Conservation (phyloP, 805 yeast genomes). For the Pichia pseudocactophila region DNA sequence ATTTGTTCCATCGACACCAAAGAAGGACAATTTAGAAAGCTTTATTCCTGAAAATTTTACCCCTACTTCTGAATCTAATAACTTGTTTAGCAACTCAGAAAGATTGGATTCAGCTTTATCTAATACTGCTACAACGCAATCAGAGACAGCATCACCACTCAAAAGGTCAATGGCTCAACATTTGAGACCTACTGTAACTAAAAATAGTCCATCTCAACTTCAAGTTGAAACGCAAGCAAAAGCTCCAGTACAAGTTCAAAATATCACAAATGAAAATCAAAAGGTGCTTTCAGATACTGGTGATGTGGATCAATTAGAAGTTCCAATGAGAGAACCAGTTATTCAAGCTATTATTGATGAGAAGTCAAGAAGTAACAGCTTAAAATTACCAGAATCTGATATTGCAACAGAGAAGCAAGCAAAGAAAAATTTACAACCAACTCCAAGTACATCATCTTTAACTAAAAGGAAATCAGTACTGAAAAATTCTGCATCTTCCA, state of each 20-base stretch:
- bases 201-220: constrained; percentile 13
- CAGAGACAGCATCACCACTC: neutral
- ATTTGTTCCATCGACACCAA: too few species aligned
- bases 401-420: neutral
- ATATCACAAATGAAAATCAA: neutral
- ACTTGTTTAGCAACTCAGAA: neutral
- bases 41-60: too few species aligned
- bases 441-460: neutral
- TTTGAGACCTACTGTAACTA: constrained; percentile 28
- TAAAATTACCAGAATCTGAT: neutral
- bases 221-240: too few species aligned
- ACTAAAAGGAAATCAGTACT: constrained; percentile 38
- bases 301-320: constrained; percentile 9
- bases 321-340: constrained; percentile 28
- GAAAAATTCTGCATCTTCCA: constrained; percentile 26
- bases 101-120: too few species aligned
- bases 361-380: neutral
- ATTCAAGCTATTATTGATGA: constrained; percentile 11
- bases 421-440: neutral
- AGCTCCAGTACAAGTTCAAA: neutral
- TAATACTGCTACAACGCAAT: constrained; percentile 1
- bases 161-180: constrained; percentile 36
- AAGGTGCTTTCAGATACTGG: neutral
- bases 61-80: too few species aligned
- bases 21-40: too few species aligned